A percentile compares a stretch with the other conserved stretches of the same genome.
Conservation (phyloP, 148 eudicot species). For the Vaccinium corymbosum region DNA sequence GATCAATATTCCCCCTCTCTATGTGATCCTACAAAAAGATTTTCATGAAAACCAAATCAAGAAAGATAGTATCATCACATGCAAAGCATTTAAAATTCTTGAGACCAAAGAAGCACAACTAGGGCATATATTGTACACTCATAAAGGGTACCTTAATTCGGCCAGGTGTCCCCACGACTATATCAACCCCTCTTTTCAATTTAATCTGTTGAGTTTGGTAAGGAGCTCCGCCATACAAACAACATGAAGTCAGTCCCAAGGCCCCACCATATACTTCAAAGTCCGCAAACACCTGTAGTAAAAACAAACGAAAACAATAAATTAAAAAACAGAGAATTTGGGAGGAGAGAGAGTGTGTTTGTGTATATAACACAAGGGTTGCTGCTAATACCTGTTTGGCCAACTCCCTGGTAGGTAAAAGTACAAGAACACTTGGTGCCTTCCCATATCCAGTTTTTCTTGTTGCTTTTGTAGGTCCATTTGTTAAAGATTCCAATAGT, state of each 20-base stretch:
- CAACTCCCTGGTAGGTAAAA: constrained; percentile 90
- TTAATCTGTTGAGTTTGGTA: constrained; percentile 46
- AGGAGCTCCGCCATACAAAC: constrained; percentile 83
- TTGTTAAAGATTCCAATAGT: constrained; percentile 75
- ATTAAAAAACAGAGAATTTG: background rate
- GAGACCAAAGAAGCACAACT: background rate
- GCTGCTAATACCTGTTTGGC: constrained; percentile 61
- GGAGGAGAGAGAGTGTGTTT: background rate
- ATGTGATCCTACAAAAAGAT: constrained; percentile 59
- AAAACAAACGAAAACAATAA: background rate
- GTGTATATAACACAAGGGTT: background rate
- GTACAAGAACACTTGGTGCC: constrained; percentile 76
- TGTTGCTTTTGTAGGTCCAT: constrained; percentile 57
- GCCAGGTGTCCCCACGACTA: constrained; percentile 83
- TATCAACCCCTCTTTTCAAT: constrained; percentile 76
- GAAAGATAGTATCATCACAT: background rate
- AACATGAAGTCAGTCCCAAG: constrained; percentile 56
- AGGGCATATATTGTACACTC: background rate
- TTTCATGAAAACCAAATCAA: background rate
- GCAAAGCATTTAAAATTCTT: background rate
- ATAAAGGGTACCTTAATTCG: constrained; percentile 66
- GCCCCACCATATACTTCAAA: constrained; percentile 69
- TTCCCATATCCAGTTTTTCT: constrained; percentile 74
- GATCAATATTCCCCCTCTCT: constrained; percentile 67
- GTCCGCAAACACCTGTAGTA: constrained; percentile 61